phyloP scores from a whole-genome alignment of 2,329 filamentous ascomycete species.

The Phaeosphaeriaceae sp. region DNA sequence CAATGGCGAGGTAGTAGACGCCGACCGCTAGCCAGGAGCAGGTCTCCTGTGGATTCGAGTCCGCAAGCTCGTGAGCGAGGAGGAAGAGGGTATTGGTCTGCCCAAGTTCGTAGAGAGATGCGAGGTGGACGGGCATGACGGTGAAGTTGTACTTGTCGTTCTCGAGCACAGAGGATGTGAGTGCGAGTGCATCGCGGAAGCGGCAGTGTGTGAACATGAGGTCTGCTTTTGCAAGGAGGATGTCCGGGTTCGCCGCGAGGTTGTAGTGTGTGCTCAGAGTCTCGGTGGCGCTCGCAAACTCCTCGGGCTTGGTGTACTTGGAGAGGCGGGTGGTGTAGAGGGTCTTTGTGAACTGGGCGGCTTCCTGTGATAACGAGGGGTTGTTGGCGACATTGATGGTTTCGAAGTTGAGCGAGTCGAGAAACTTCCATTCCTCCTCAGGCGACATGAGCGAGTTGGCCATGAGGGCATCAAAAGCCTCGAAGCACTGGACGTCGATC shows the following conservation, averaged over 20 bases:
- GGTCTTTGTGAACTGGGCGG: constrained; percentile 92
- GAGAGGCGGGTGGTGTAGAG: constrained; percentile 94
- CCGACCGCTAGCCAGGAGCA: constrained; percentile 94
- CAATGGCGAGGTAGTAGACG: constrained; percentile 89
- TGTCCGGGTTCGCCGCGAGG: constrained; percentile 83
- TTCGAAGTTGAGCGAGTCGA: constrained; percentile 90
- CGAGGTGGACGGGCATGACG: constrained; percentile 89
- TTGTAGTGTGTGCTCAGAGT: constrained; percentile 94
- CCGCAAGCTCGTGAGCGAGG: constrained; percentile 89
- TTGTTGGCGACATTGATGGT: constrained; percentile 73
- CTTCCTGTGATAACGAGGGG: constrained; percentile 76
- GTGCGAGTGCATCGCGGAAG: constrained; percentile 82
- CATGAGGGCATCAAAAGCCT: constrained; percentile 97
- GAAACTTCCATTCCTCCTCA: constrained; percentile 86
- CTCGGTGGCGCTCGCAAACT: constrained; percentile 86
- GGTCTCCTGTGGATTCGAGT: constrained; percentile 88
- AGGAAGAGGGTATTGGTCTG: constrained; percentile 90
- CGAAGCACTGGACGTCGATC: constrained; percentile 97
- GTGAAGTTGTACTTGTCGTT: constrained; percentile 88
- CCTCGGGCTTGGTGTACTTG: constrained; percentile 87
- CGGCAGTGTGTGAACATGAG: constrained; percentile 93
- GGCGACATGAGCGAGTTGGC: constrained; percentile 92
- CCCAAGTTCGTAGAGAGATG: constrained; percentile 85
- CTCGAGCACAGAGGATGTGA: constrained; percentile 83
- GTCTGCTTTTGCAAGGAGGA: constrained; percentile 88